Percentiles rank a stretch among this genome's conserved stretches.
Evolutionary conservation across 148 eudicot species (phyloP).

Genomic region (Camellia lanceoleosa): DNA sequence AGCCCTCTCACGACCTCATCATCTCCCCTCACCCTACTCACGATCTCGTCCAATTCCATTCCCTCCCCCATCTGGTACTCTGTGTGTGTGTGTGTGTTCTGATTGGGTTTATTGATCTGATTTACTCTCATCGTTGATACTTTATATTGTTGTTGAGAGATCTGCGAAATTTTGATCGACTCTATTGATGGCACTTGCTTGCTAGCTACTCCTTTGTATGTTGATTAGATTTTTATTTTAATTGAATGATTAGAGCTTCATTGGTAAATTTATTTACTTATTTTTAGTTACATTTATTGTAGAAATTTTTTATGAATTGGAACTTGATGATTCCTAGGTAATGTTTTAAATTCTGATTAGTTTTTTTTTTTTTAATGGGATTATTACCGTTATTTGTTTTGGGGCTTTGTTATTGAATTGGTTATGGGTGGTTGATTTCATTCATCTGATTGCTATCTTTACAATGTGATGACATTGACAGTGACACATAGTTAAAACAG

Average conservation of each 20-base stretch:
- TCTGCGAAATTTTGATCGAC: background rate
- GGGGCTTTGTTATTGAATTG: background rate
- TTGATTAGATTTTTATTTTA: background rate
- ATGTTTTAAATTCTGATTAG: background rate
- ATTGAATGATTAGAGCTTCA: constrained; percentile 5
- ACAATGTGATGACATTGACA: too few relatives aligned
- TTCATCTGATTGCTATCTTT: too few relatives aligned
- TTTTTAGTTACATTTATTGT: background rate
- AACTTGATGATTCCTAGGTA: background rate
- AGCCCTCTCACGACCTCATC: constrained; percentile 59
- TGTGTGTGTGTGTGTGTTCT: background rate
- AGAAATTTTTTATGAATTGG: background rate
- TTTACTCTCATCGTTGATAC: background rate
- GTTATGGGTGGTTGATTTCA: background rate
- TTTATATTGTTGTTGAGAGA: too few relatives aligned
- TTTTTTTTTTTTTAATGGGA: background rate
- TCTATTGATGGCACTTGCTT: background rate
- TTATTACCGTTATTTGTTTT: background rate
- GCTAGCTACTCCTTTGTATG: background rate
- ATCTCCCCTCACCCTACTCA: constrained; percentile 75
- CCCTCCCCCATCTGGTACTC: constrained; percentile 62
- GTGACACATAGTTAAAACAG: background rate
- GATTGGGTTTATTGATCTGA: background rate
- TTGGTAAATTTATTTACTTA: background rate
- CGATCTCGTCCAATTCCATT: constrained; percentile 76